Evolutionary conservation across 768 basidiomycete species (phyloP).

Genomic region (Leccinellum albellum): DNA sequence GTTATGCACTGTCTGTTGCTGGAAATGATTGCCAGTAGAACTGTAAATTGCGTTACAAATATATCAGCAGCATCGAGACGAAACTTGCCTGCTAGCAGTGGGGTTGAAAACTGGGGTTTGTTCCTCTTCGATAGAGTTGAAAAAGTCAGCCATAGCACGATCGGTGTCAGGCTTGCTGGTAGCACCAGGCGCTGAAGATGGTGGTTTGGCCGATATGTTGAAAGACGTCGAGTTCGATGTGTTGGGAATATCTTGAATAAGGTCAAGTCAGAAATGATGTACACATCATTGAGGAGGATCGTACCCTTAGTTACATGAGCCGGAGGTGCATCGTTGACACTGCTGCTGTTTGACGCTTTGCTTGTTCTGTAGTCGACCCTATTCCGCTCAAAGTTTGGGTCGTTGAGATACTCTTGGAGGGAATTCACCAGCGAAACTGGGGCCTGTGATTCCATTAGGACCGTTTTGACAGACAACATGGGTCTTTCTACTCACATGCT

Average conservation of each 20-base stretch:
- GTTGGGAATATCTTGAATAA: conserved; percentile 12
- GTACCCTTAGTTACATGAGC: conserved; percentile 18
- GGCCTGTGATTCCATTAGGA: conserved; percentile 50
- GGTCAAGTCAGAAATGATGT: not conserved
- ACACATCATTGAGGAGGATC: not conserved
- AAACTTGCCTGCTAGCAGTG: conserved; percentile 46
- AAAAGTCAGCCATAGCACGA: conserved; percentile 76
- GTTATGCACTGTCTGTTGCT: conserved; percentile 61
- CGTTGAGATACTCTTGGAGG: conserved; percentile 92
- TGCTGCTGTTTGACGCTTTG: conserved; percentile 59
- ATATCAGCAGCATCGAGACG: not conserved
- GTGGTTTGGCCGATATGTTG: conserved; percentile 19
- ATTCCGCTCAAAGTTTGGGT: conserved; percentile 96
- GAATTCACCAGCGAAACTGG: conserved; percentile 92
- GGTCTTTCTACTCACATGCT: conserved; percentile 57
- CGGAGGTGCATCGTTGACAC: conserved; percentile 7
- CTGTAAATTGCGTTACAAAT: conserved; percentile 32
- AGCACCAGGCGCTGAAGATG: conserved; percentile 22
- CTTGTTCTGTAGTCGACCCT: conserved; percentile 86
- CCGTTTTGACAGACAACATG: not conserved
- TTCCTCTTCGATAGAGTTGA: conserved; percentile 80
- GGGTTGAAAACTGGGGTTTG: conserved; percentile 72
- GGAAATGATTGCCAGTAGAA: conserved; percentile 47
- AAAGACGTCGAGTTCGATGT: conserved; percentile 20
- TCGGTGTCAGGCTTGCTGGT: conserved; percentile 34